Evolutionary conservation across 2,329 filamentous ascomycete species (phyloP).

Genomic region (Huntiella abstrusa): DNA sequence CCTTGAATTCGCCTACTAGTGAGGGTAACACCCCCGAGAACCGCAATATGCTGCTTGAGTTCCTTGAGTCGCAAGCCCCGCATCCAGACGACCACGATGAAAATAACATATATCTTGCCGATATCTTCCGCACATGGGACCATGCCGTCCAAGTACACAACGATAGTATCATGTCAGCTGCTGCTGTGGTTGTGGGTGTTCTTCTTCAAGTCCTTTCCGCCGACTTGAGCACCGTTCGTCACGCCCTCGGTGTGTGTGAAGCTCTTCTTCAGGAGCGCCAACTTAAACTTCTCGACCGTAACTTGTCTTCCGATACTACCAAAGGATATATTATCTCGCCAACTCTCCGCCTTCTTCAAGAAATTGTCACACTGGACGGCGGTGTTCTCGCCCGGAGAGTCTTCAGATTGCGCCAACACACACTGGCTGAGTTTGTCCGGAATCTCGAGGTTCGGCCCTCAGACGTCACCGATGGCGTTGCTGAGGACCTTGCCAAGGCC

Average conservation of each 20-base stretch:
- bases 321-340: constrained; percentile 84
- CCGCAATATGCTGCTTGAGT: constrained; percentile 46
- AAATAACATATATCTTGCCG: constrained; percentile 45
- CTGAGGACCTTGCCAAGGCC: constrained; percentile 48
- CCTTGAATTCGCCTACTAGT: constrained; percentile 33
- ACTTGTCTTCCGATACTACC: constrained; percentile 58
- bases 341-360: constrained; percentile 65
- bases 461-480: constrained; percentile 24
- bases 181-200: constrained; percentile 63
- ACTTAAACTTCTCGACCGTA: constrained; percentile 60
- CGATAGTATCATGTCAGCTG: constrained; percentile 61
- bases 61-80: constrained; percentile 39
- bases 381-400: constrained; percentile 60
- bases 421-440: constrained; percentile 59
- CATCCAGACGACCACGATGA: constrained; percentile 22
- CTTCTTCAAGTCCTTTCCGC: constrained; percentile 61
- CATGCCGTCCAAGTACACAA: constrained; percentile 65
- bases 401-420: constrained; percentile 59
- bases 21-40: constrained; percentile 24
- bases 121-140: constrained; percentile 77
- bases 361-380: constrained; percentile 72
- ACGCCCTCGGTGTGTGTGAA: constrained; percentile 62
- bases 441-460: constrained; percentile 56
- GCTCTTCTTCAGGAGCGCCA: constrained; percentile 67
- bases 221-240: constrained; percentile 52